Conservation (phyloP, 331 rosid genomes). For the Rhamnella rubrinervis region DNA sequence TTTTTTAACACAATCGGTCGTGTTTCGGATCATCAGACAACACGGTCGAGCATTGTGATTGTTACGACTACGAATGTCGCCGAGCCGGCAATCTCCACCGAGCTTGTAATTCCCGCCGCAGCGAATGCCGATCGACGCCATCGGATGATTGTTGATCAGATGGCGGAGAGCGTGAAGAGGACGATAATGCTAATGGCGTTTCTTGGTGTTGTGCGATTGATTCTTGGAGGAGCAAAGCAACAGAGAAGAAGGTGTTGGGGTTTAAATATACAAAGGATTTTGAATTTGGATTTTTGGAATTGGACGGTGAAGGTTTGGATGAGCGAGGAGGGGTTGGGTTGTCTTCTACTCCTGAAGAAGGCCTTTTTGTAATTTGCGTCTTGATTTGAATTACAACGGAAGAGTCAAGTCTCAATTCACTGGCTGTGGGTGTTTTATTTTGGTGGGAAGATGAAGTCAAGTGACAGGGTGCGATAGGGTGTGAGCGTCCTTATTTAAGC, state of each 20-base stretch:
- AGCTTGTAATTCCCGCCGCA: constrained; percentile 29
- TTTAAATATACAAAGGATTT: too few species aligned
- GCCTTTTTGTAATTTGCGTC: too few species aligned
- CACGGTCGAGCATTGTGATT: constrained; percentile 10
- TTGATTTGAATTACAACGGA: not conserved
- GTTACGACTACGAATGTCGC: not conserved
- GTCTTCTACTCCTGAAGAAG: too few species aligned
- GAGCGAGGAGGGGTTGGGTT: too few species aligned
- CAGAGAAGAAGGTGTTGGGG: too few species aligned
- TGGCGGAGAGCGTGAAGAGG: not conserved
- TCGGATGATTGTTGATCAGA: not conserved
- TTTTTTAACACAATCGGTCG: not conserved
- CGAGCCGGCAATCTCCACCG: not conserved
- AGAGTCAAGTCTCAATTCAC: not conserved
- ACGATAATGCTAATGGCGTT: not conserved
- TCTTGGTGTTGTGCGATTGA: too few species aligned
- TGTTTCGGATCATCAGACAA: constrained; percentile 15
- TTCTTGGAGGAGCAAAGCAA: too few species aligned
- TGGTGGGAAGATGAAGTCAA: not conserved
- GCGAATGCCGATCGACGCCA: constrained; percentile 47
- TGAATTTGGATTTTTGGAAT: not conserved
- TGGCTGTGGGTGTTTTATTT: not conserved
- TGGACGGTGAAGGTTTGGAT: not conserved
- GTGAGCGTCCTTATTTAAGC: not conserved
- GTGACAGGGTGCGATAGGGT: not conserved